These are phyloP conservation scores for Trichocladium uniseriatum DNA, from an alignment of 495 filamentous ascomycete genomes.

Conservation along the genomic window DNA sequence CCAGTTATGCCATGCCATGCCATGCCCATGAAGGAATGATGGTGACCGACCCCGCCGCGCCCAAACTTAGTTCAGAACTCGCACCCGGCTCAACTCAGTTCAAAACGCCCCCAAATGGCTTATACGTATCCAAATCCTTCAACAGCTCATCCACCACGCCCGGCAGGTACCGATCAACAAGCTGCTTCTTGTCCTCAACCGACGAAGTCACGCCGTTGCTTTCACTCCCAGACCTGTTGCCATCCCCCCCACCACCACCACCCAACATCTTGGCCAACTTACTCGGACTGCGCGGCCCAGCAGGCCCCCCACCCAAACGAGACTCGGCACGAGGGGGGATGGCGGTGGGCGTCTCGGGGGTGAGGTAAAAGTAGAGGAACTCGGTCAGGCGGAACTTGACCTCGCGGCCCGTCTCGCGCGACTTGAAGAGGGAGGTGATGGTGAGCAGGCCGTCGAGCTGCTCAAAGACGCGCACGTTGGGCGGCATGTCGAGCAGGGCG, in stretches of 20 bases:
- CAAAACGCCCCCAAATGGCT: constrained; percentile 51
- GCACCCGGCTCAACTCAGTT: no score
- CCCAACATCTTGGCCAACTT: constrained; percentile 51
- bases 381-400: constrained; percentile 91
- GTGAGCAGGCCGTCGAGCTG: constrained; percentile 85
- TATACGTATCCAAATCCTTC: constrained; percentile 76
- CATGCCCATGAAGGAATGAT: no score
- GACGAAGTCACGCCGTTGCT: constrained; percentile 46
- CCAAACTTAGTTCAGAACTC: no score
- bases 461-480: constrained; percentile 87
- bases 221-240: constrained; percentile 32
- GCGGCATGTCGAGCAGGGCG: constrained; percentile 70
- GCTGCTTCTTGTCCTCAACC: constrained; percentile 78
- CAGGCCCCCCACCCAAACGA: constrained; percentile 34
- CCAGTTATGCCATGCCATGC: no score
- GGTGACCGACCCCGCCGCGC: no score
- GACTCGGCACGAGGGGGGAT: constrained; percentile 28
- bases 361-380: constrained; percentile 96
- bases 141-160: constrained; percentile 88
- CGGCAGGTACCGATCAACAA: constrained; percentile 66
- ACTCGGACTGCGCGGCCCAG: constrained; percentile 62
- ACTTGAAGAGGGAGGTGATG: constrained; percentile 88
- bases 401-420: constrained; percentile 65
- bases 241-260: constrained; percentile 18
- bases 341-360: constrained; percentile 69